phyloP scores from a whole-genome alignment of 805 yeast species.

The Candida fluviatilis region DNA sequence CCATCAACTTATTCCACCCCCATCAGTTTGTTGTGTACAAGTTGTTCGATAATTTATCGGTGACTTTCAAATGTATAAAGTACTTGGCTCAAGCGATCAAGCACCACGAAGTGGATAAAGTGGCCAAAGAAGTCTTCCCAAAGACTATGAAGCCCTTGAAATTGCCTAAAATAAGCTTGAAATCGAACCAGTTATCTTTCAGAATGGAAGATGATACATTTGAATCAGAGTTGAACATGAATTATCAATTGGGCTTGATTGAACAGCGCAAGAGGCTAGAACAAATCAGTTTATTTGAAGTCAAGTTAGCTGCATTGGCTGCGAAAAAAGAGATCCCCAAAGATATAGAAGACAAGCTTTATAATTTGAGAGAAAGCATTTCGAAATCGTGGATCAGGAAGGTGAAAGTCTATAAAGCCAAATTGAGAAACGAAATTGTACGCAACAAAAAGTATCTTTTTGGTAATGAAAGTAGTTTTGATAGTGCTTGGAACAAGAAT shows the following conservation, averaged over 20 bases:
- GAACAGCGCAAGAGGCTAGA: slow-evolving; percentile 39
- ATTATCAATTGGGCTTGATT: slow-evolving; percentile 35
- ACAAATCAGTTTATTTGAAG: slow-evolving; percentile 20
- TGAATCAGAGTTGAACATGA: slow-evolving; percentile 37
- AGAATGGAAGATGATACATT: slow-evolving; percentile 44
- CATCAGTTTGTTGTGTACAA: slow-evolving; percentile 33
- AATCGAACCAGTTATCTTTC: slow-evolving; percentile 23
- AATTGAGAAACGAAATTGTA: slow-evolving; percentile 36
- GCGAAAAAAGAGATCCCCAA: slow-evolving; percentile 12
- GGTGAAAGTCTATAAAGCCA: slow-evolving; percentile 43
- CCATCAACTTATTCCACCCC: slow-evolving; percentile 34
- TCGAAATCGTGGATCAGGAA: slow-evolving; percentile 70
- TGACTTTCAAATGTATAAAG: slow-evolving; percentile 29
- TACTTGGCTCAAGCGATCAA: slow-evolving; percentile 26
- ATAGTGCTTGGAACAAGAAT: slow-evolving; percentile 15
- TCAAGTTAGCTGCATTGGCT: not conserved
- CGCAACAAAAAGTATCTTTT: slow-evolving; percentile 29
- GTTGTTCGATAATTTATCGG: slow-evolving; percentile 35
- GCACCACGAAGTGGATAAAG: slow-evolving; percentile 6
- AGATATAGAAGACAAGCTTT: slow-evolving; percentile 23
- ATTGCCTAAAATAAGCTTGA: slow-evolving; percentile 26
- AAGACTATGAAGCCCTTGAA: slow-evolving; percentile 23
- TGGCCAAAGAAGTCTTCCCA: slow-evolving; percentile 24
- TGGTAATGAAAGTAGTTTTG: slow-evolving; percentile 28
- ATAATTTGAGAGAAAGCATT: slow-evolving; percentile 40